Evolutionary conservation across 495 filamentous ascomycete genomes (phyloP).

Genomic region (Penicillium canariense): DNA sequence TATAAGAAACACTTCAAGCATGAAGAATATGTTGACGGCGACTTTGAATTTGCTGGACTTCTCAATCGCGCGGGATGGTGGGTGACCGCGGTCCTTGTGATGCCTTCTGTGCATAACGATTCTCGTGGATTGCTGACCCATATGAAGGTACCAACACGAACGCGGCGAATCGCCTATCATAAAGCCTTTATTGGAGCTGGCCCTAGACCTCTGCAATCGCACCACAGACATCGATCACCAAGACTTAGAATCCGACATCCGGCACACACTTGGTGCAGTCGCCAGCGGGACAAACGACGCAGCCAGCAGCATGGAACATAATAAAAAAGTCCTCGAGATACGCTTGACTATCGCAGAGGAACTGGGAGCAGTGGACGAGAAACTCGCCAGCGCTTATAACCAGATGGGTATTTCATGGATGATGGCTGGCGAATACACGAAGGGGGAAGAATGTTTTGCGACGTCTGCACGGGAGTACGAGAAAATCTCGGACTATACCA

Average conservation of each 20-base stretch:
- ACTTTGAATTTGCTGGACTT: not conserved
- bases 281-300: not conserved
- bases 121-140: not conserved
- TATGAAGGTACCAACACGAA: not conserved
- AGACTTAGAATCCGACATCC: constrained; percentile 2
- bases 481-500: not conserved
- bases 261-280: not conserved
- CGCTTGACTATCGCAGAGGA: no score
- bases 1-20: not conserved
- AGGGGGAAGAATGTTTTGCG: not conserved
- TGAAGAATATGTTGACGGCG: not conserved
- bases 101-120: not conserved
- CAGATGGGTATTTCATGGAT: not conserved
- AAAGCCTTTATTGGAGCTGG: not conserved
- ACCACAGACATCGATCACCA: not conserved
- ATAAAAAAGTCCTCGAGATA: no score
- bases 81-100: no score
- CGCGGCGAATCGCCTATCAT: not conserved
- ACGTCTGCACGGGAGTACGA: not conserved
- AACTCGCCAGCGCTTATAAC: constrained; percentile 2
- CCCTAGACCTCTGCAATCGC: not conserved
- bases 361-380: not conserved
- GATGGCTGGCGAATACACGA: constrained; percentile 2
- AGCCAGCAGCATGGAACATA: no score
- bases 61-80: not conserved